phyloP scores from a whole-genome alignment of 345 rosid species.

The Eucalyptus tenuipes region DNA sequence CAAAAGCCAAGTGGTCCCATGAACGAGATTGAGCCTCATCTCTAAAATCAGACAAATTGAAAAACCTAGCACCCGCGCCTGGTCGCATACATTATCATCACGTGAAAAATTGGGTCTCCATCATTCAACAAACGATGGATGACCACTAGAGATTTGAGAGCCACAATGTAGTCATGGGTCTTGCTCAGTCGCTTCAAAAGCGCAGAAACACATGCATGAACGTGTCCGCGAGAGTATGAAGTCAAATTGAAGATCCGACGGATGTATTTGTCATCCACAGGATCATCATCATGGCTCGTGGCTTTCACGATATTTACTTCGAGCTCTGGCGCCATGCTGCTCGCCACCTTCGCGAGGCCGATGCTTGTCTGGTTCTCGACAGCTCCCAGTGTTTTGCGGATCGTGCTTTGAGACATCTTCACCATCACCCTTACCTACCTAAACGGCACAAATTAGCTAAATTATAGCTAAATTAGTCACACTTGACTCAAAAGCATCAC shows the following conservation, averaged over 20 bases:
- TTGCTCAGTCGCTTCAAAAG: conserved; percentile 54
- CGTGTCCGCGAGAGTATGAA: conserved; percentile 42
- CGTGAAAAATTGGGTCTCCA: conserved; percentile 43
- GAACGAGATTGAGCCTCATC: conserved; percentile 78
- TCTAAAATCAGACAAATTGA: conserved; percentile 66
- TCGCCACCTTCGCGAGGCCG: conserved; percentile 53
- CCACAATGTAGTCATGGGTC: conserved; percentile 82
- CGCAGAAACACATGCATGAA: conserved; percentile 49
- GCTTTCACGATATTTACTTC: conserved; percentile 79
- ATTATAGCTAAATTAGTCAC: not conserved
- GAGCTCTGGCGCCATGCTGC: conserved; percentile 73
- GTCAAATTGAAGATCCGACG: conserved; percentile 44
- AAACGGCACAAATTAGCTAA: not conserved
- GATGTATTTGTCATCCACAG: conserved; percentile 54
- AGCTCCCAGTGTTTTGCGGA: conserved; percentile 75
- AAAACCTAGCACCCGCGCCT: conserved; percentile 56
- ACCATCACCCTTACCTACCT: not conserved
- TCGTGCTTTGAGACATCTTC: conserved; percentile 62
- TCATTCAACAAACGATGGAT: conserved; percentile 53
- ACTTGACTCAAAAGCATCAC: not conserved
- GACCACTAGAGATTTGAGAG: conserved; percentile 54
- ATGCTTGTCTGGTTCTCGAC: conserved; percentile 84
- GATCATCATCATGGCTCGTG: conserved; percentile 74
- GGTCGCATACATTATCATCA: conserved; percentile 46
- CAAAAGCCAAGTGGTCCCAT: conserved; percentile 73